A percentile compares a stretch with the other conserved stretches of the same genome.
These are phyloP conservation scores for Rheum nobile DNA, from an alignment of 148 eudicot genomes.

Conservation along the genomic window DNA sequence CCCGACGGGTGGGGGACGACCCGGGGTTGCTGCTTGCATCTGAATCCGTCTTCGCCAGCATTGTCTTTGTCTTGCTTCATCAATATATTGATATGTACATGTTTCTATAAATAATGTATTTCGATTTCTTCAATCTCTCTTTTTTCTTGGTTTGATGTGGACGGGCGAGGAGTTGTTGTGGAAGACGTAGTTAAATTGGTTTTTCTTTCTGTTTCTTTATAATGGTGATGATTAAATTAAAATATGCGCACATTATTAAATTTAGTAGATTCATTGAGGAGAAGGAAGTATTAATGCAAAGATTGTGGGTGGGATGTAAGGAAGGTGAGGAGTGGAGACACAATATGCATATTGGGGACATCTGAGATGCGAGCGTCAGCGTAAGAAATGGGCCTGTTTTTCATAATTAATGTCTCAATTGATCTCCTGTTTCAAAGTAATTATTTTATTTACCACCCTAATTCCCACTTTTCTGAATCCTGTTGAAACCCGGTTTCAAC, in stretches of 20 bases:
- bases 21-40: conserved; percentile 60
- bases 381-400: neutral
- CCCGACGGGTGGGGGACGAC: conserved; percentile 50
- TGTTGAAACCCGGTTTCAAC: no score
- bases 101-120: neutral
- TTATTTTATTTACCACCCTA: no score
- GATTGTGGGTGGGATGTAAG: neutral
- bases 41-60: conserved; percentile 79
- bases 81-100: neutral
- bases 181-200: neutral
- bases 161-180: neutral
- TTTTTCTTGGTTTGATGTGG: neutral
- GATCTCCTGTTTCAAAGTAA: no score
- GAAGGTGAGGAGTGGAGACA: neutral
- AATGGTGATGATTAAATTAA: no score
- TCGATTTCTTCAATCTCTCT: no score
- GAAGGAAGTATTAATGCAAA: no score
- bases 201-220: neutral
- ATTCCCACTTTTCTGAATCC: no score
- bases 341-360: neutral
- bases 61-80: neutral
- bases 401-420: no score
- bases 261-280: no score
- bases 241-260: no score
- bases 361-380: neutral